phyloP scores from a whole-genome alignment of 371 early-diverging fungal species.

The Apophysomyces elegans region DNA sequence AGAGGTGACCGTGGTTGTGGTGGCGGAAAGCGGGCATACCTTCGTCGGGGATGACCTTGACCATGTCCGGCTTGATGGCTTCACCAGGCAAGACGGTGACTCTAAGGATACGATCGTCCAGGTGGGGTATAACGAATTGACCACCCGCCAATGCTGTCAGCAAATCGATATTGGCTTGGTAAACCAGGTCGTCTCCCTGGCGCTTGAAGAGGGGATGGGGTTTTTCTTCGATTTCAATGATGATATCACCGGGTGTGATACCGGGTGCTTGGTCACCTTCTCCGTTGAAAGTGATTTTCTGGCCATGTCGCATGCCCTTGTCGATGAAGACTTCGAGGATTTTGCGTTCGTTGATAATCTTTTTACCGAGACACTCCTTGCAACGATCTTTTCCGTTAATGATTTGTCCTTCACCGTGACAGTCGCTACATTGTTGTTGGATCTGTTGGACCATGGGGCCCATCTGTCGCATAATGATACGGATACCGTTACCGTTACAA shows the following conservation, averaged over 20 bases:
- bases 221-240: slow-evolving; percentile 91
- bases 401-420: slow-evolving; percentile 88
- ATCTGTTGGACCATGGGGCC: slow-evolving; percentile 98
- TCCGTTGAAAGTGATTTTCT: slow-evolving; percentile 88
- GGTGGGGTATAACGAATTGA: slow-evolving; percentile 82
- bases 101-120: slow-evolving; percentile 88
- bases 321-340: slow-evolving; percentile 87
- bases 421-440: slow-evolving; percentile 90
- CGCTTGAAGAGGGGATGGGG: slow-evolving; percentile 88
- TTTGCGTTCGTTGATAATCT: slow-evolving; percentile 79
- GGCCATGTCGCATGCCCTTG: slow-evolving; percentile 96
- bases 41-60: slow-evolving; percentile 83
- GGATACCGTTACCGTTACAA: slow-evolving; percentile 88
- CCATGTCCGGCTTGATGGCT: slow-evolving; percentile 79
- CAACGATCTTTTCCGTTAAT: slow-evolving; percentile 89
- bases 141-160: slow-evolving; percentile 95
- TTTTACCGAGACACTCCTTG: slow-evolving; percentile 86
- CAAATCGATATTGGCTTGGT: slow-evolving; percentile 86
- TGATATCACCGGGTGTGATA: slow-evolving; percentile 81
- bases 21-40: slow-evolving; percentile 95
- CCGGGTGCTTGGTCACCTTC: slow-evolving; percentile 91
- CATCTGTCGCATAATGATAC: slow-evolving; percentile 88
- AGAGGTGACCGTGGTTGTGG: slow-evolving; percentile 89
- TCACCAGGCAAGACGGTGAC: slow-evolving; percentile 93
- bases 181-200: slow-evolving; percentile 85